Evolutionary conservation across 2,329 filamentous ascomycete genomes (phyloP).

Genomic region (Fusarium austroafricanum): DNA sequence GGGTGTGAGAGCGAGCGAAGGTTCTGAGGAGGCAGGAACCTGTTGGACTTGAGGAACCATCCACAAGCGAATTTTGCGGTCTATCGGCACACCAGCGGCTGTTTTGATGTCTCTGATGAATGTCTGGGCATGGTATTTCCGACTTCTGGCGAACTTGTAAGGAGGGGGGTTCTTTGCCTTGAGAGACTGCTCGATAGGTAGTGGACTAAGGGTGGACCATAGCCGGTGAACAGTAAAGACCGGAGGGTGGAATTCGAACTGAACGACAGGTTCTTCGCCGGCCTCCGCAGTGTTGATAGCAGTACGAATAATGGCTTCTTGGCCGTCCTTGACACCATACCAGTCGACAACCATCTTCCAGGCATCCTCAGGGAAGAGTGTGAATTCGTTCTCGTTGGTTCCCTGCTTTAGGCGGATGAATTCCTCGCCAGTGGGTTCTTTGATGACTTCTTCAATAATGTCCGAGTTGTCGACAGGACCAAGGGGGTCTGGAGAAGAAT

Average conservation of each 20-base stretch:
- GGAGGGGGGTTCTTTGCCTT: slow-evolving; percentile 72
- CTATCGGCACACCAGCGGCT: slow-evolving; percentile 72
- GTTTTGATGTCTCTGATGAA: slow-evolving; percentile 82
- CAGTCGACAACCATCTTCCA: slow-evolving; percentile 85
- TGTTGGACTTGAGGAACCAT: slow-evolving; percentile 63
- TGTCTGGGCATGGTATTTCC: slow-evolving; percentile 74
- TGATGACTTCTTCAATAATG: slow-evolving; percentile 73
- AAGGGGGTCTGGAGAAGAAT: slow-evolving; percentile 69
- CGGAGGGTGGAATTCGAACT: slow-evolving; percentile 87
- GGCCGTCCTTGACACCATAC: slow-evolving; percentile 80
- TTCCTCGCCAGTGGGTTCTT: slow-evolving; percentile 60
- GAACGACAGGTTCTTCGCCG: slow-evolving; percentile 70
- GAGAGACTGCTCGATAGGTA: slow-evolving; percentile 67
- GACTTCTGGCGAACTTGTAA: slow-evolving; percentile 75
- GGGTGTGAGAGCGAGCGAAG: slow-evolving; percentile 52
- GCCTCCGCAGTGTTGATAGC: slow-evolving; percentile 80
- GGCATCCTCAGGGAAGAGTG: slow-evolving; percentile 80
- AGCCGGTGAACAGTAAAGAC: slow-evolving; percentile 88
- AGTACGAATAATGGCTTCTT: slow-evolving; percentile 77
- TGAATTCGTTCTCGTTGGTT: slow-evolving; percentile 75
- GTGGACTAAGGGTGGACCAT: slow-evolving; percentile 68
- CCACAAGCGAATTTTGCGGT: slow-evolving; percentile 83
- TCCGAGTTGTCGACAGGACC: slow-evolving; percentile 90
- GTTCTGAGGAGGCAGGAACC: slow-evolving; percentile 49
- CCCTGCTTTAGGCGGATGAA: slow-evolving; percentile 82